Conservation (phyloP, 148 eudicot species). For the Suaeda aralocaspica region DNA sequence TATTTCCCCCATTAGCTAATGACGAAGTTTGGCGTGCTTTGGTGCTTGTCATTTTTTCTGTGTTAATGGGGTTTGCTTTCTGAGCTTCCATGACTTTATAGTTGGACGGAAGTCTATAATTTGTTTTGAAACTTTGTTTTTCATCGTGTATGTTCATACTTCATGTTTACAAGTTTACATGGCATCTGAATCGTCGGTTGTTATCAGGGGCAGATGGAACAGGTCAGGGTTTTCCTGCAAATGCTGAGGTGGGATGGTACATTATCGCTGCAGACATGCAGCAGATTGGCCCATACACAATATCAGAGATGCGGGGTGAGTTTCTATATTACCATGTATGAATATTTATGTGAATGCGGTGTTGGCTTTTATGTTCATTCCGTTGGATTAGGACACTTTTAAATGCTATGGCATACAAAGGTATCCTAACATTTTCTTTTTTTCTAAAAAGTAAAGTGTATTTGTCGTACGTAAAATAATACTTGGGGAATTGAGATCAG, state of each 20-base stretch:
- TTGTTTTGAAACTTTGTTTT: not conserved
- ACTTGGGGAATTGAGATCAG: not conserved
- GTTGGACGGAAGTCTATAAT: not conserved
- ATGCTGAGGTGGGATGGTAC: slow-evolving; percentile 71
- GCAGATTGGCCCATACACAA: slow-evolving; percentile 78
- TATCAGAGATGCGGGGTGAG: slow-evolving; percentile 68
- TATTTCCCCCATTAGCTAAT: not conserved
- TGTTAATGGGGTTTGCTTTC: not conserved
- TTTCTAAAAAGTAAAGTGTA: not conserved
- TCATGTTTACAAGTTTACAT: not conserved
- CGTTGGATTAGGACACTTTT: not conserved
- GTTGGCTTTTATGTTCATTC: not conserved
- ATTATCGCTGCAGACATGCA: slow-evolving; percentile 66
- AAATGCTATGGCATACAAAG: not conserved
- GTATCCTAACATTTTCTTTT: not conserved
- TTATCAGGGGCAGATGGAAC: slow-evolving; percentile 15
- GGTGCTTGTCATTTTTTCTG: no score
- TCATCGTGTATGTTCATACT: not conserved
- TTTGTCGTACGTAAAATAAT: not conserved
- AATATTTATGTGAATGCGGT: not conserved
- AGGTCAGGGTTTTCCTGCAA: slow-evolving; percentile 10
- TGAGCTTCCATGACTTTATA: not conserved
- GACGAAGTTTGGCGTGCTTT: not conserved
- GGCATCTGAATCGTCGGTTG: slow-evolving; percentile 6
- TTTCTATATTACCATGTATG: not conserved